Evolutionary conservation across 768 basidiomycete genomes (phyloP), one percentile per base, ranked within the genome.

Genomic region (Harrya chromipes): DNA sequence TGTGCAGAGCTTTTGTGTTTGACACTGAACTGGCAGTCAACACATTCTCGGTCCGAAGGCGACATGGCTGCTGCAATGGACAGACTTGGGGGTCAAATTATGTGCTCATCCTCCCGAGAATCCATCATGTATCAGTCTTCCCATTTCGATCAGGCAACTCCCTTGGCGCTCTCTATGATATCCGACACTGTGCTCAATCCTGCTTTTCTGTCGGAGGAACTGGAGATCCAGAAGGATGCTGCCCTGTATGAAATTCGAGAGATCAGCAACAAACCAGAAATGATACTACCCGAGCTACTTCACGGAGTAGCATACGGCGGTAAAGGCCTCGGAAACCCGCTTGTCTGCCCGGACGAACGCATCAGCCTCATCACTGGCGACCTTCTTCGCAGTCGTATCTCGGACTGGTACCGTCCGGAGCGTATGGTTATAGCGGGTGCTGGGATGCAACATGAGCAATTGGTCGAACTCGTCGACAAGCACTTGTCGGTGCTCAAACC

Each of bases 71-170:
- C 74, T 4, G 85, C 87, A 34, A 86, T 95, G 61, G 85, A 92
- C 64, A 77, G 78, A 4, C 77, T 95, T 29, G 94, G 95, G 35
- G 92, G 93, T 14, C 92, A 95, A 71, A 93, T 98, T 50, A 77
- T 87, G 69, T 93, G 89, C 63, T 85, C 92, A 16, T 90, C 92
- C 16, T 87, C 92, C 2, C 79, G 97, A 40, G 97, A 99, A 67
- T 81, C 91, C 19, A 93, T 97, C 63, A 91, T 97, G 88, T 99
- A 98, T 66, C 97, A 98, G 70, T 95, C 95, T 11, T 91, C 93
- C 34, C 88, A 95, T 66, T 94, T 94, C 63, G 84, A 92, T 57
- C 74, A 83, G 53, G 83, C 83, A 35, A 90, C 94, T 2, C 83
- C 89, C 1, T 75, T 83, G 7, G 92, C 93, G 11, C 66, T 99